These are phyloP conservation scores for Penicillium sp. DNA, from an alignment of 2,329 filamentous ascomycete species.

Conservation along the genomic window DNA sequence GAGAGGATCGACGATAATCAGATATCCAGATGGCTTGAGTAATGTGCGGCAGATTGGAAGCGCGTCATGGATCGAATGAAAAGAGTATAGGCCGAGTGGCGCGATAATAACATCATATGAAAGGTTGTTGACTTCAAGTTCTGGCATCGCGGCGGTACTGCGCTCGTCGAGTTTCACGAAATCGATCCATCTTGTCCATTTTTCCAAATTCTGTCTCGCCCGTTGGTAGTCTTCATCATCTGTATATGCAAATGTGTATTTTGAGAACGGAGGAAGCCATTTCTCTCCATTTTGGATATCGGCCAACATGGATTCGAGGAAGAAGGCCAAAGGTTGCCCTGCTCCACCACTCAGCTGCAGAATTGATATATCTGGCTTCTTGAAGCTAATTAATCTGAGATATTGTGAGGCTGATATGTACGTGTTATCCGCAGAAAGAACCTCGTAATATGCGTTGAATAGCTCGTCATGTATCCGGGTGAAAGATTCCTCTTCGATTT, in stretches of 20 bases:
- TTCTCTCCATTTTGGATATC: background rate
- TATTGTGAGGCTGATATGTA: conserved; percentile 20
- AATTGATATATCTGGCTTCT: conserved; percentile 28
- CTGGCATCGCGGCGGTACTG: background rate
- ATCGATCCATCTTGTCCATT: conserved; percentile 13
- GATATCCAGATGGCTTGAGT: conserved; percentile 19
- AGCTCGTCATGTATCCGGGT: background rate
- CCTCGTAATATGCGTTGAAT: conserved; percentile 5
- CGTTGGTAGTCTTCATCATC: conserved; percentile 1
- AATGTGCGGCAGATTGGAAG: conserved; percentile 20
- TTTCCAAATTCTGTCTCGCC: background rate
- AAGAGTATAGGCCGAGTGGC: conserved; percentile 19
- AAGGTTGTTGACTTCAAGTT: conserved; percentile 6
- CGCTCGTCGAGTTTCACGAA: conserved; percentile 16
- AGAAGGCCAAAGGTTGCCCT: conserved; percentile 12
- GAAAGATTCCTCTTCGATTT: background rate
- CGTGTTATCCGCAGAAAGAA: background rate
- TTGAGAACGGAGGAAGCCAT: conserved; percentile 6
- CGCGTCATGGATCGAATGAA: conserved; percentile 3
- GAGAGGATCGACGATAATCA: conserved; percentile 21
- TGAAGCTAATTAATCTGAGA: conserved; percentile 22
- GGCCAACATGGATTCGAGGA: conserved; percentile 11
- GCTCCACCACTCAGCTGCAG: conserved; percentile 27
- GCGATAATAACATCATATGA: conserved; percentile 24
- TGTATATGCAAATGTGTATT: conserved; percentile 22